Evolutionary conservation across 345 rosid genomes (phyloP), one percentile per base, ranked within the genome.

Genomic region (Brassica cretica): DNA sequence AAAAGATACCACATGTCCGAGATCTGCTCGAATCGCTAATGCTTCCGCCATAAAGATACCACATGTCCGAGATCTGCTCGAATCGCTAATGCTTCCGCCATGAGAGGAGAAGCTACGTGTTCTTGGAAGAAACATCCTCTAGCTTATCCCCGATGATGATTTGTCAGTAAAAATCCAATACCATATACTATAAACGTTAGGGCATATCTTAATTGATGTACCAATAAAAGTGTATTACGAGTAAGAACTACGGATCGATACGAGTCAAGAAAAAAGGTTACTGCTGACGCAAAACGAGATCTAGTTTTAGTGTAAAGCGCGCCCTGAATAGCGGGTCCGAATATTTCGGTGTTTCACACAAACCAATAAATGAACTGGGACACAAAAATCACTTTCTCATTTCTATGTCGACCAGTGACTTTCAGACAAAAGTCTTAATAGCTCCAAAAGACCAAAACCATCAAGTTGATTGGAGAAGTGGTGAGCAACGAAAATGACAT

Each of bases 291-390:
- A 78, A 55, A 72, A 66, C 3, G 51, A 78, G 73, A 73, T 73
- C 78, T 72, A 67, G 37, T 73, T 78, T 73, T 67, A 67, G 74
- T 56, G 82, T 61, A 78, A 73, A 73, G 70, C 24, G 24, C 24
- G 24, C 78, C 82, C 49, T 68, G 73, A 67, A 73, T 73, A 49
- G 59, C 82, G 82, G 78, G 74, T 79, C 78, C 74, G 78, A 68
- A 73, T 78, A 78, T 68, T 73, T 79, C 8, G 70, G 78, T 73
- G 82, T 73, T 79, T 73, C 74, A 73, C 82, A 79, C 61, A 71
- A 39, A 72, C 76, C 72, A 59, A 66, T 24, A 73, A 46, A 41
- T 41, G 78, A 46, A 46, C 8, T 24, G 66, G 70, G 70, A 61
- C 70, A 69, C 74, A 73, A 41, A 15, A 41, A 15, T 73, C 78